Evolutionary conservation across 805 yeast genomes (phyloP), one percentile per base, ranked within the genome.

Genomic region (Lachancea nothofagi): DNA sequence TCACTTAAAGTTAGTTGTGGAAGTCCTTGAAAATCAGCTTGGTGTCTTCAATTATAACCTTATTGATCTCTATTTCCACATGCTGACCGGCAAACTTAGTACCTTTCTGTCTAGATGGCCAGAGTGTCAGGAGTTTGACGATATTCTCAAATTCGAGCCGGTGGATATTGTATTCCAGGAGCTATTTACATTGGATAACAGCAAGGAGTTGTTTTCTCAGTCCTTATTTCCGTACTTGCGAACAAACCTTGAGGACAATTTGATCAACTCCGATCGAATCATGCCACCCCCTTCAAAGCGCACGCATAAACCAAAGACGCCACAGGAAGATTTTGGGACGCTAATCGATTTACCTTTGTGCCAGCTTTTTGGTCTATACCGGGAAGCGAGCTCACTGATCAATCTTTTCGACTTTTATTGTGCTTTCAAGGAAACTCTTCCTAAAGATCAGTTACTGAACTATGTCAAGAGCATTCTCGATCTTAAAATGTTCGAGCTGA

Each of bases 331-430:
- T 27, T 45, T 74, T 18, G 64, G 63, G 46, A 54, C 61, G 32
- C 32, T 57, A 1, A 49, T 73, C 33, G 75, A 71, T 15, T 88
- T 88, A 1, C 63, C 76, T 3, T 52, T 78, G 5, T 65, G 75
- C 22, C 75, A 72, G 35, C 56, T 88, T 39, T 88, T 76, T 61
- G 72, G 75, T 34, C 67, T 85, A 12, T 82, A 80, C 56, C 74
- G 93, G 43, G 96, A 88, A 50, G 89, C 96, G 0, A 83, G 84
- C 18, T 68, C 78, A 2, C 64, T 70, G 22, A 71, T 83, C 45
- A 83, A 83, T 53, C 70, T 81, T 38, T 79, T 69, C 60, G 94
- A 83, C 49, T 78, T 78, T 48, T 83, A 70, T 51, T 57, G 65
- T 18, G 80, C 84, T 0, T 83, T 83, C 61, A 74, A 69, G 51